Base-by-base conservation (phyloP, 164 flowering plant species). In the Nelumbo lutea region DNA sequence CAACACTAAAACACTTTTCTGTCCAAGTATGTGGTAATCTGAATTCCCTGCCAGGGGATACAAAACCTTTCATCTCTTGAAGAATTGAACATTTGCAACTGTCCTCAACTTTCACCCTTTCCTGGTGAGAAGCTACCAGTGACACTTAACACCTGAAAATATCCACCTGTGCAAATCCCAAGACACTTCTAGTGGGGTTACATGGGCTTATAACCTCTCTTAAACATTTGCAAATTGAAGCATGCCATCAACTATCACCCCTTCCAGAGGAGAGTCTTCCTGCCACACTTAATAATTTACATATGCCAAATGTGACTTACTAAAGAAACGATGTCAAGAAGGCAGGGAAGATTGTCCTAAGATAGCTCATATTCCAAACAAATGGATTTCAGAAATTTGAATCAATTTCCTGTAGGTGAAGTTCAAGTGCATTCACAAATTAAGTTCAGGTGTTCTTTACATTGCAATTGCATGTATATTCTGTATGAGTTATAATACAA, bases 81-180 rank as follows among this genome's bases (percentile, higher is more conserved):
- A 59, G 70, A 68, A 38, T 58, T 59, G 57, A 40, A 47, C 44
- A 68, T 68, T 59, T 58, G 10, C 53, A 68, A 68, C 6, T 59
- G 64, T 40, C 55, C 58, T 9, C 40, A 57, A 57, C 40, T 57
- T 5, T 39, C 9, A 8, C 8, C 59, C 40, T 57, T 57, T 8
- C 59, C 6, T 10, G 38, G 40, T 2, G 59, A 57, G 5, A 8
- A 40, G 59, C 40, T 57, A 57, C 59, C 59, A 57, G 27, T 40
- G 6, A 27, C 6, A 2, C 59, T 57, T 15, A 57, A 57, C 59
- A 27, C 6, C 11, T 57, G 27, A 57, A 3, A 13, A 57, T 57
- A 57, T 57, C 6, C 59, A 27, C 5, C 1, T 57, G 59, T 57
- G 38, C 40, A 27, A 68, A 59, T 51, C 70, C 59, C 15, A 40